These are phyloP conservation scores for Lipomyces mesembrius DNA, from an alignment of 805 yeast genomes.

Conservation along the genomic window DNA sequence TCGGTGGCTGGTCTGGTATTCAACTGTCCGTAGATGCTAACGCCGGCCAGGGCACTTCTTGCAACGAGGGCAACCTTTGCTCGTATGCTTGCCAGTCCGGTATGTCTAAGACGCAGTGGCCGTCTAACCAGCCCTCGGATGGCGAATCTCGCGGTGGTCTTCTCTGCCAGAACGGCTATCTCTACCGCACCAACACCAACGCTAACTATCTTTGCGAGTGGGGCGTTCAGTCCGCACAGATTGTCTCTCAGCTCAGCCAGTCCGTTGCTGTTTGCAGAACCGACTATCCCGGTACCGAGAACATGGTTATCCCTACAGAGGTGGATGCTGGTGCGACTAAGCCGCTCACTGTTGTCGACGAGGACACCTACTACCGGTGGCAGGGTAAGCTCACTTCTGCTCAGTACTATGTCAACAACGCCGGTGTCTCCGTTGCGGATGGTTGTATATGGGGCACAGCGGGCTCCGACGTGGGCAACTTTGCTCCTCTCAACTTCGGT, in stretches of 20 bases:
- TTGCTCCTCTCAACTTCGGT: constrained; percentile 97
- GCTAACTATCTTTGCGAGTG: constrained; percentile 78
- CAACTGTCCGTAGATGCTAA: constrained; percentile 59
- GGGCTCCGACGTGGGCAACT: constrained; percentile 88
- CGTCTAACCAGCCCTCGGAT: constrained; percentile 77
- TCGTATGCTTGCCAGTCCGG: constrained; percentile 98
- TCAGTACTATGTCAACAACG: constrained; percentile 96
- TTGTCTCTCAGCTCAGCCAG: constrained; percentile 63
- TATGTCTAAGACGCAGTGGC: constrained; percentile 99
- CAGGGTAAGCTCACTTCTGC: constrained; percentile 79
- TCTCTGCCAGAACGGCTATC: constrained; percentile 74
- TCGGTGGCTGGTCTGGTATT: constrained; percentile 85
- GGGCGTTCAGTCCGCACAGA: constrained; percentile 75
- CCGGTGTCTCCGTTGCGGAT: constrained; percentile 86
- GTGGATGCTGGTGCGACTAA: constrained; percentile 67
- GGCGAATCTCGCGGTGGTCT: constrained; percentile 97
- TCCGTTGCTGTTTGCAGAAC: constrained; percentile 94
- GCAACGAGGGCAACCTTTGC: constrained; percentile 91
- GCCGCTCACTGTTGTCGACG: constrained; percentile 80
- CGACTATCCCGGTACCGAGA: constrained; percentile 99
- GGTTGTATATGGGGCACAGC: constrained; percentile 93
- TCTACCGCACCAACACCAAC: constrained; percentile 77
- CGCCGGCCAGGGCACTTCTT: constrained; percentile 64
- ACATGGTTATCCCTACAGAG: constrained; percentile 93
- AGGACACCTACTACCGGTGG: constrained; percentile 80